Evolutionary conservation across 2,329 filamentous ascomycete species (phyloP).

Genomic region (Chaetomium olivaceum): DNA sequence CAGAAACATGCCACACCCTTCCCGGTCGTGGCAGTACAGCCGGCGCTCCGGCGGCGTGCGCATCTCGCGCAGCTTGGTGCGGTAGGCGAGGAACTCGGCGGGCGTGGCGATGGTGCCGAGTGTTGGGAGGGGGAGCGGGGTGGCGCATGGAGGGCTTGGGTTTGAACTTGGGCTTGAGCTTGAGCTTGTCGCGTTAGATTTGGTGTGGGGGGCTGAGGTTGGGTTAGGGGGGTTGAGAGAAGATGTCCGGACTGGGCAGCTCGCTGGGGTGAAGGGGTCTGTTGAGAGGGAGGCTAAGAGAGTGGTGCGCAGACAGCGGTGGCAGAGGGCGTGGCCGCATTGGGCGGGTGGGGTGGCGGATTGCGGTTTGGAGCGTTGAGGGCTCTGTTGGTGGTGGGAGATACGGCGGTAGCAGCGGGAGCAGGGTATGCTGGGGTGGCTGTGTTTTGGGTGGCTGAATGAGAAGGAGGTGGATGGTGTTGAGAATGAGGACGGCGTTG

Average conservation of each 20-base stretch:
- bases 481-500: neutral
- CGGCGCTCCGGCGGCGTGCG: constrained; percentile 8
- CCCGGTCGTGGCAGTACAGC: constrained; percentile 18
- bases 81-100: constrained; percentile 23
- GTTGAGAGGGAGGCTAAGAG: constrained; percentile 12
- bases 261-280: constrained; percentile 15
- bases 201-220: no score
- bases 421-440: neutral
- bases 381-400: neutral
- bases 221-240: neutral
- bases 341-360: neutral
- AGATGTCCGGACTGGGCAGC: neutral
- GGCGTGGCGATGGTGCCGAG: constrained; percentile 13
- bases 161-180: neutral
- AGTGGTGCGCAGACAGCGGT: neutral
- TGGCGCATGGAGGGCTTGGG: neutral
- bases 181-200: no score
- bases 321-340: constrained; percentile 21
- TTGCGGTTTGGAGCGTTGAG: neutral
- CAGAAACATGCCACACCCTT: constrained; percentile 17
- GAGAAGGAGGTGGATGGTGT: neutral
- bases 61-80: constrained; percentile 17
- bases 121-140: constrained; percentile 10
- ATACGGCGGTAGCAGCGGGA: constrained; percentile 13
- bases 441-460: neutral